Percentiles rank a stretch among this genome's conserved stretches.
Conservation (phyloP, 305 asterid genomes). For the Salvia sclarea region DNA sequence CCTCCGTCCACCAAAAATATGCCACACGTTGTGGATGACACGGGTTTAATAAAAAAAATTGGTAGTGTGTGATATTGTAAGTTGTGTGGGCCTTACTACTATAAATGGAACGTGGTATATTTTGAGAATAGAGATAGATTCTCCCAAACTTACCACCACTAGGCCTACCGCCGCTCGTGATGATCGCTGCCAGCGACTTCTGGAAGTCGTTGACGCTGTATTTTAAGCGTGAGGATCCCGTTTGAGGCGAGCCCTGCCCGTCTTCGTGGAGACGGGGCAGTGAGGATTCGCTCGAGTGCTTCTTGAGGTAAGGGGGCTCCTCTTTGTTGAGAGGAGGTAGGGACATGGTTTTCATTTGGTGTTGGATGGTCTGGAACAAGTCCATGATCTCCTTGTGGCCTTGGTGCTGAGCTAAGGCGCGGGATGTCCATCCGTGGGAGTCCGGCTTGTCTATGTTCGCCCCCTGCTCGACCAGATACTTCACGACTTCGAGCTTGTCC, state of each 20-base stretch:
- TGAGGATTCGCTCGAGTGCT: slow-evolving; percentile 61
- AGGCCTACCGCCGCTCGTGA: slow-evolving; percentile 49
- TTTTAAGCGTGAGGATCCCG: not conserved
- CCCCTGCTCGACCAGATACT: slow-evolving; percentile 60
- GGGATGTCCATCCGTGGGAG: slow-evolving; percentile 68
- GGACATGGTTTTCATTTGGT: slow-evolving; percentile 15
- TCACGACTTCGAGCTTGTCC: slow-evolving; percentile 55
- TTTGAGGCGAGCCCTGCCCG: not conserved
- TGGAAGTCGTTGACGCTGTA: slow-evolving; percentile 40
- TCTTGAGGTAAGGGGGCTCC: slow-evolving; percentile 49
- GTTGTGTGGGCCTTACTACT: too few species aligned
- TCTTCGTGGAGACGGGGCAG: slow-evolving; percentile 34
- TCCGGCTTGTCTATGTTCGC: slow-evolving; percentile 66
- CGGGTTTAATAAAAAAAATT: too few species aligned
- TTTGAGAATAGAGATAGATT: not conserved
- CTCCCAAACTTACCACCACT: slow-evolving; percentile 45
- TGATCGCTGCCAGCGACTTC: slow-evolving; percentile 75
- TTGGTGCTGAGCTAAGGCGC: slow-evolving; percentile 65
- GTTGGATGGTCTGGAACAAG: slow-evolving; percentile 44
- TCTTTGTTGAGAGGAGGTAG: slow-evolving; percentile 17
- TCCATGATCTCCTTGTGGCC: slow-evolving; percentile 57
- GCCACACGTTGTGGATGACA: too few species aligned
- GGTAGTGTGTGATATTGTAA: too few species aligned
- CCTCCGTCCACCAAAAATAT: too few species aligned
- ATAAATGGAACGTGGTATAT: too few species aligned